phyloP scores from a whole-genome alignment of 352 stramenopile species.

The Hyaloperonospora brassicae region DNA sequence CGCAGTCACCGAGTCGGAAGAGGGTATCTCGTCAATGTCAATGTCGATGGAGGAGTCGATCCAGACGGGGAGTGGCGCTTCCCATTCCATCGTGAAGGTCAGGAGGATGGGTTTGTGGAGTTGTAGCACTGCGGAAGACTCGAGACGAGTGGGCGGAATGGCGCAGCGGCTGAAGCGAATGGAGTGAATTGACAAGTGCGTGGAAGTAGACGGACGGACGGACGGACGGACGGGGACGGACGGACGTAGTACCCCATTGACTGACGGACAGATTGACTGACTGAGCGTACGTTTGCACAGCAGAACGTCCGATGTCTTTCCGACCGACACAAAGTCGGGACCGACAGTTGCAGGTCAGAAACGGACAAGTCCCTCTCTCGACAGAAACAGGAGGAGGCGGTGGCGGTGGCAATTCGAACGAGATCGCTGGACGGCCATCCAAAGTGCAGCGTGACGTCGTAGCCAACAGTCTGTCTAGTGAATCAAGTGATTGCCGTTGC shows the following conservation, averaged over 20 bases:
- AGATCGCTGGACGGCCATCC: slow-evolving; percentile 14
- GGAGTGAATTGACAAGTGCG: slow-evolving; percentile 25
- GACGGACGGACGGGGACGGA: no score
- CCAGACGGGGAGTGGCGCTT: slow-evolving; percentile 20
- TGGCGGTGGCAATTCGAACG: slow-evolving; percentile 7
- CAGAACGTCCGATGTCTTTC: slow-evolving; percentile 7
- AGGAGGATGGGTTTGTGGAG: slow-evolving; percentile 6
- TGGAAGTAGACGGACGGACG: background rate
- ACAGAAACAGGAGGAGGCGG: slow-evolving; percentile 20
- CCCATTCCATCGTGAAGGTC: slow-evolving; percentile 14
- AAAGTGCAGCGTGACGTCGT: slow-evolving; percentile 14
- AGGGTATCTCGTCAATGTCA: slow-evolving; percentile 16
- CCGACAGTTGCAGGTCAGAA: slow-evolving; percentile 18
- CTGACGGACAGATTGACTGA: background rate
- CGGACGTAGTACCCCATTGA: no score
- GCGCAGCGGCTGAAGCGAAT: no score
- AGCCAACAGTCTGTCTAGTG: no score
- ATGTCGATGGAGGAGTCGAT: slow-evolving; percentile 27
- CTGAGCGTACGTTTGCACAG: slow-evolving; percentile 10
- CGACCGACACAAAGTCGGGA: slow-evolving; percentile 6
- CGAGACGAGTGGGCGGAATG: slow-evolving; percentile 3
- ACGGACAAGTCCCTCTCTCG: slow-evolving; percentile 18
- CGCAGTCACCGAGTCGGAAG: slow-evolving; percentile 4
- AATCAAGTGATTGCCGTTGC: no score
- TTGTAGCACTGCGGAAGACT: slow-evolving; percentile 10